These are phyloP conservation scores for Ogataea hybrid DNA, from an alignment of 1,139 yeast species.

Conservation along the genomic window DNA sequence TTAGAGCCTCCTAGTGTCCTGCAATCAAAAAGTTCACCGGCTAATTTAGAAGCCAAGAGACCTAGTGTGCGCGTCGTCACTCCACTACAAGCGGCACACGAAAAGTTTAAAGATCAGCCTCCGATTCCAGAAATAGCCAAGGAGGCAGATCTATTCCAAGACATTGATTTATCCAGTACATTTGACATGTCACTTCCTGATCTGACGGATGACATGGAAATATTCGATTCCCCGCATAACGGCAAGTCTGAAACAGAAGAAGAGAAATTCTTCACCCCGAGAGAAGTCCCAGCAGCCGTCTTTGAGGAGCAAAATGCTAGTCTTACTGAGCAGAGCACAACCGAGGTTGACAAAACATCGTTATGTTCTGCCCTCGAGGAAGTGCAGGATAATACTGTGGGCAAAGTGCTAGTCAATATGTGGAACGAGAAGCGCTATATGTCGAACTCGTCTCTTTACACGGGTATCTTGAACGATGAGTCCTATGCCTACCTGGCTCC, in stretches of 20 bases:
- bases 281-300: slow-evolving; percentile 10
- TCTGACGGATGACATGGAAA: slow-evolving; percentile 11
- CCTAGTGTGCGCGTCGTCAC: slow-evolving; percentile 1
- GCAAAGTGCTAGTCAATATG: slow-evolving; percentile 20
- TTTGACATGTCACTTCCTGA: slow-evolving; percentile 20
- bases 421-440: slow-evolving; percentile 14
- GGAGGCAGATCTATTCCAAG: slow-evolving; percentile 15
- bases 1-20: neutral
- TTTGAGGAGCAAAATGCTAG: slow-evolving; percentile 2
- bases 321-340: neutral
- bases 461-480: slow-evolving; percentile 25
- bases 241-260: slow-evolving; percentile 11
- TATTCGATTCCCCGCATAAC: slow-evolving; percentile 3
- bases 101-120: slow-evolving; percentile 3
- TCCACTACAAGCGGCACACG: slow-evolving; percentile 10
- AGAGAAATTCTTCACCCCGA: slow-evolving; percentile 17
- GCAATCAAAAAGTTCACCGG: neutral
- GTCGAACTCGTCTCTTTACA: slow-evolving; percentile 17
- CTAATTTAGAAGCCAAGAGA: neutral
- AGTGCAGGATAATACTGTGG: slow-evolving; percentile 20
- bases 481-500: slow-evolving; percentile 31
- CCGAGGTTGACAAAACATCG: slow-evolving; percentile 15
- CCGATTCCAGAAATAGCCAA: neutral
- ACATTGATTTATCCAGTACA: slow-evolving; percentile 15
- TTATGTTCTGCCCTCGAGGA: slow-evolving; percentile 27